Evolutionary conservation across 176 grass and related monocot species (phyloP).

Genomic region (Eleusine indica): DNA sequence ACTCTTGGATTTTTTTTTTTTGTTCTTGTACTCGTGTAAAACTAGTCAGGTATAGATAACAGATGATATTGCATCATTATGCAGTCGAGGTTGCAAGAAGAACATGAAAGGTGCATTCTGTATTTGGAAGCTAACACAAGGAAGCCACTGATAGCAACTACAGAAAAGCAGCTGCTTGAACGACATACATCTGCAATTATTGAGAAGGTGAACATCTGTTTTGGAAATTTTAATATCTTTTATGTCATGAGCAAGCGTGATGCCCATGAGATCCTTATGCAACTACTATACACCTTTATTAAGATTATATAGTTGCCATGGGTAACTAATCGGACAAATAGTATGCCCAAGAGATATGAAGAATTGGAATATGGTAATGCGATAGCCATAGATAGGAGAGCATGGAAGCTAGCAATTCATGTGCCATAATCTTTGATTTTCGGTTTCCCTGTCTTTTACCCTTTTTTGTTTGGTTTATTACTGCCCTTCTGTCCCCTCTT

Average conservation of each 20-base stretch:
- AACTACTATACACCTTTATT: not conserved
- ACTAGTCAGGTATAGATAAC: slow-evolving; percentile 20
- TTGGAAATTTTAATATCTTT: slow-evolving; percentile 15
- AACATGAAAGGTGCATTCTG: slow-evolving; percentile 94
- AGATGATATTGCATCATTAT: slow-evolving; percentile 44
- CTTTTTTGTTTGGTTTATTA: too few species aligned
- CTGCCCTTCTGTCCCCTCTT: too few species aligned
- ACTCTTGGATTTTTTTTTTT: slow-evolving; percentile 26
- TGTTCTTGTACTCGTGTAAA: slow-evolving; percentile 36
- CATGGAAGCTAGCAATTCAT: too few species aligned
- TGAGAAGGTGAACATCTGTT: slow-evolving; percentile 68
- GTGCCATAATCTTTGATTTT: too few species aligned
- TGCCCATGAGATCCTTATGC: slow-evolving; percentile 9
- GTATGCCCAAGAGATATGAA: too few species aligned
- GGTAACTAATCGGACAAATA: too few species aligned
- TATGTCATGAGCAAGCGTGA: slow-evolving; percentile 28
- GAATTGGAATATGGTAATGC: too few species aligned
- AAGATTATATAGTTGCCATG: not conserved
- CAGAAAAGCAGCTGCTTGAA: slow-evolving; percentile 91
- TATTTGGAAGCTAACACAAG: slow-evolving; percentile 94
- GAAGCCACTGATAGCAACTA: slow-evolving; percentile 81
- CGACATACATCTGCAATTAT: slow-evolving; percentile 90
- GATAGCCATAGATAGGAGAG: too few species aligned
- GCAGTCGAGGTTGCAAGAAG: slow-evolving; percentile 98
- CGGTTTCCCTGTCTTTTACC: too few species aligned